These are phyloP conservation scores for Lojkania enalia DNA, from an alignment of 2,329 filamentous ascomycete genomes.

Conservation along the genomic window DNA sequence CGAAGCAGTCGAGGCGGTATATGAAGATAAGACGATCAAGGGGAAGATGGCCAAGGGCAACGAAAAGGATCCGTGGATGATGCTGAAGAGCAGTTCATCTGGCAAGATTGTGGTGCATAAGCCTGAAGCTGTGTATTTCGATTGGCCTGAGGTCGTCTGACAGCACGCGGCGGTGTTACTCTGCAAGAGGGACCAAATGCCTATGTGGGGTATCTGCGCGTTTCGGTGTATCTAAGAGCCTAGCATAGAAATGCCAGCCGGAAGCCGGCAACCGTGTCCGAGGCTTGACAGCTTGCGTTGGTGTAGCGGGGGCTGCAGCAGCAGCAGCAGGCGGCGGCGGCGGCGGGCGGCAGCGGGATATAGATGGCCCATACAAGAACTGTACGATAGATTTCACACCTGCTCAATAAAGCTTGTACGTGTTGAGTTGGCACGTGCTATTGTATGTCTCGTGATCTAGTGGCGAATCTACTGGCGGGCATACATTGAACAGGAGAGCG, in stretches of 20 bases:
- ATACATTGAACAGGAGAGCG: constrained; percentile 8
- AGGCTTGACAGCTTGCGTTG: constrained; percentile 17
- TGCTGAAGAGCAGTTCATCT: constrained; percentile 44
- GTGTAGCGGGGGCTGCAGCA: no score
- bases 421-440: no score
- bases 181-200: constrained; percentile 8
- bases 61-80: constrained; percentile 49
- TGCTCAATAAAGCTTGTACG: no score
- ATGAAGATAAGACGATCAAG: constrained; percentile 46
- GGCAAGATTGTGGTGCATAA: constrained; percentile 51
- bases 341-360: no score
- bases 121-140: constrained; percentile 49
- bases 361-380: no score
- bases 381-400: no score
- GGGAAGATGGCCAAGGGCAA: constrained; percentile 49
- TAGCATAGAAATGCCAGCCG: no score
- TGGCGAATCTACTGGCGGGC: constrained; percentile 20
- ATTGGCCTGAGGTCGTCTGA: constrained; percentile 23
- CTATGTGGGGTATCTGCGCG: constrained; percentile 10
- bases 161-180: constrained; percentile 6
- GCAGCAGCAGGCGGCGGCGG: no score
- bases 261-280: constrained; percentile 16
- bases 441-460: constrained; percentile 7
- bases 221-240: constrained; percentile 7
- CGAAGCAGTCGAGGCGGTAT: constrained; percentile 48